Base-by-base conservation (phyloP, 495 filamentous ascomycete genomes). In the Extremus antarcticus region DNA sequence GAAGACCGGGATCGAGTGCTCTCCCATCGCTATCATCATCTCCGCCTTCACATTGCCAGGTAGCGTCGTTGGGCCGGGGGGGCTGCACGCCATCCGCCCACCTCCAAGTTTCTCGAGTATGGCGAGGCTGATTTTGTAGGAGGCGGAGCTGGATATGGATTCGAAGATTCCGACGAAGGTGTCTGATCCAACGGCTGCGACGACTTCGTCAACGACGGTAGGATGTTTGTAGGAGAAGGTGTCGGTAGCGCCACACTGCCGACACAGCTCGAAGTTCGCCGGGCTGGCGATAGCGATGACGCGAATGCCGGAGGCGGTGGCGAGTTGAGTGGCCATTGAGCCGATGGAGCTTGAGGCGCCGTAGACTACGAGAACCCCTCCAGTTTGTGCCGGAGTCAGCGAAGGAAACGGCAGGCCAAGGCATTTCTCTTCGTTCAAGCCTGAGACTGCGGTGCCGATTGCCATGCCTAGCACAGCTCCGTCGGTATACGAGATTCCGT, bases 101-200 rank as follows among this genome's bases (percentile, higher is more conserved):
- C 71, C 71, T 15, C 65, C 61, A 38, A 73, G 56, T 54, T 63
- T 64, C 23, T 56, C 58, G 20, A 73, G 57, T 29, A 73, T 69
- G 40, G 62, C 56, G 23, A 71, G 62, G 56, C 68, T 66, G 50
- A 59, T 41, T 16, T 56, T 53, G 51, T 68, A 71, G 16, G 69
- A 70, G 32, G 66, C 65, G 19, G 58, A 59, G 8, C 56, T 68
- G 53, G 63, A 55, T 39, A 74, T 70, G 29, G 71, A 70, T 55
- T 74, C 68, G 64, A 69, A 72, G 56, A 73, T 66, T 48, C 71
- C 73, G 7, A 69, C 61, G 53, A 69, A 70, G 48, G 62, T 55
- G 25, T 41, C 35, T 24, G 48, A 10, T 16, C 56, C 58, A 29
- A 66, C 63, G 1, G 71, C 71, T 47, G 66, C 57, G 29, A 69